Percentiles rank a stretch among this genome's conserved stretches.
Evolutionary conservation across 1,284 basidiomycete genomes (phyloP).

Genomic region (Papiliotrema nemorosa): DNA sequence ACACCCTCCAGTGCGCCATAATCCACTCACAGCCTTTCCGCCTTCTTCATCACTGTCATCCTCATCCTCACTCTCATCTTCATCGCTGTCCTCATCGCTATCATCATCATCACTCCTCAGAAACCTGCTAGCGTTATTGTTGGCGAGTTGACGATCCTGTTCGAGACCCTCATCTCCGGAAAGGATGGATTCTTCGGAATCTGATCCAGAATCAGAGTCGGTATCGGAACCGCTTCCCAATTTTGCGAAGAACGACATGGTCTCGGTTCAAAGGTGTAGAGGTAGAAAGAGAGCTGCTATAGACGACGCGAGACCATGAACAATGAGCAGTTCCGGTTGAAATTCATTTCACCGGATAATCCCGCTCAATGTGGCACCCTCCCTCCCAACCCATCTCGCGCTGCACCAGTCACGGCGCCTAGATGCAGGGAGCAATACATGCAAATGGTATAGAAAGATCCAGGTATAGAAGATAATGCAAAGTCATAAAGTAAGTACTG

Average conservation of each 20-base stretch:
- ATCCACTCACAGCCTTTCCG: slow-evolving; percentile 38
- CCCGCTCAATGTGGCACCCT: too few species aligned
- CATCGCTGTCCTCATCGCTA: slow-evolving; percentile 27
- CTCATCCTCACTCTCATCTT: too few species aligned
- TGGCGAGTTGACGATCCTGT: slow-evolving; percentile 25
- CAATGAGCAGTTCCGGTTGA: too few species aligned
- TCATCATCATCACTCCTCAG: slow-evolving; percentile 33
- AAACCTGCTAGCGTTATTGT: slow-evolving; percentile 32
- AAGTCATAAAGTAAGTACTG: too few species aligned
- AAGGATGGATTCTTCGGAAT: slow-evolving; percentile 46
- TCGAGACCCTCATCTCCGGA: slow-evolving; percentile 39
- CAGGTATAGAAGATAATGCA: too few species aligned
- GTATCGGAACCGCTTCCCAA: slow-evolving; percentile 37
- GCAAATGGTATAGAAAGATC: too few species aligned
- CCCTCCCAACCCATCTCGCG: too few species aligned
- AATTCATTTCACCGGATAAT: too few species aligned
- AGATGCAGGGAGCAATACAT: too few species aligned
- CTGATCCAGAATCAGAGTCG: slow-evolving; percentile 42
- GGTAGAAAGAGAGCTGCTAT: too few species aligned
- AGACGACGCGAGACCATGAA: too few species aligned
- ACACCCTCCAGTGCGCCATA: slow-evolving; percentile 22
- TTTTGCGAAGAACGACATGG: slow-evolving; percentile 47
- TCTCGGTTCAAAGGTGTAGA: not conserved
- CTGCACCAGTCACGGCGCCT: too few species aligned
- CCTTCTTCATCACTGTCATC: slow-evolving; percentile 32